Evolutionary conservation across 2,329 filamentous ascomycete species (phyloP).

Genomic region (Curvularia sp.): DNA sequence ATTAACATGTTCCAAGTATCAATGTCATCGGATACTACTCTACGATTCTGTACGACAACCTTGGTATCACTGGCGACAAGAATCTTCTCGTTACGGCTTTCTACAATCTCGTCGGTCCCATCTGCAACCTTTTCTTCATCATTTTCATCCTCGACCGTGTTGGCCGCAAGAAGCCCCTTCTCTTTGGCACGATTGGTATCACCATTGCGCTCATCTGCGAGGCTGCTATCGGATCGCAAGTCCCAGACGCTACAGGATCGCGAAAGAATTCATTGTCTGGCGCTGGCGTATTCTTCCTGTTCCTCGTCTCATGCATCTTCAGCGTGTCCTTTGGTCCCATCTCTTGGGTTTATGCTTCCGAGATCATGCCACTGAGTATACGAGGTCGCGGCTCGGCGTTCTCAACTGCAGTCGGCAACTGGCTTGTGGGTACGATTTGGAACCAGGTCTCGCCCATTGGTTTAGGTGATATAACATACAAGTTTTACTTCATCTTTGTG

Average conservation of each 20-base stretch:
- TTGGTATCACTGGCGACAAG: conserved; percentile 63
- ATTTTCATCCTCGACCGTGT: conserved; percentile 63
- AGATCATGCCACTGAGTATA: conserved; percentile 70
- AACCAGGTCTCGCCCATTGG: conserved; percentile 65
- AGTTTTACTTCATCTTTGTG: conserved; percentile 66
- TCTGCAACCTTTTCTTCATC: conserved; percentile 67
- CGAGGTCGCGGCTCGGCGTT: conserved; percentile 66
- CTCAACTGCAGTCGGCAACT: conserved; percentile 65
- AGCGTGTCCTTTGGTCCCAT: conserved; percentile 45
- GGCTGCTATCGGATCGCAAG: conserved; percentile 58
- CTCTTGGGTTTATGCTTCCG: conserved; percentile 70
- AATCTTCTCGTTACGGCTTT: conserved; percentile 65
- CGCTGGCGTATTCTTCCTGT: conserved; percentile 70
- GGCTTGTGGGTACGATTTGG: conserved; percentile 66
- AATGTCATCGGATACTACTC: conserved; percentile 70
- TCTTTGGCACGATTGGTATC: conserved; percentile 63
- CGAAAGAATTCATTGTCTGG: conserved; percentile 59
- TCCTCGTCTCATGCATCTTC: conserved; percentile 53
- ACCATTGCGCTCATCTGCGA: conserved; percentile 66
- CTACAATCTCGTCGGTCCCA: conserved; percentile 66
- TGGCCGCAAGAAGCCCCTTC: conserved; percentile 58
- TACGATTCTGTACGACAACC: conserved; percentile 63
- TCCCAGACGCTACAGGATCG: conserved; percentile 38
- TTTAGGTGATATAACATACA: conserved; percentile 58
- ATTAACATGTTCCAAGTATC: conserved; percentile 36